These are phyloP conservation scores for Alternaria alternata DNA, from an alignment of 2,329 filamentous ascomycete genomes.

Conservation along the genomic window DNA sequence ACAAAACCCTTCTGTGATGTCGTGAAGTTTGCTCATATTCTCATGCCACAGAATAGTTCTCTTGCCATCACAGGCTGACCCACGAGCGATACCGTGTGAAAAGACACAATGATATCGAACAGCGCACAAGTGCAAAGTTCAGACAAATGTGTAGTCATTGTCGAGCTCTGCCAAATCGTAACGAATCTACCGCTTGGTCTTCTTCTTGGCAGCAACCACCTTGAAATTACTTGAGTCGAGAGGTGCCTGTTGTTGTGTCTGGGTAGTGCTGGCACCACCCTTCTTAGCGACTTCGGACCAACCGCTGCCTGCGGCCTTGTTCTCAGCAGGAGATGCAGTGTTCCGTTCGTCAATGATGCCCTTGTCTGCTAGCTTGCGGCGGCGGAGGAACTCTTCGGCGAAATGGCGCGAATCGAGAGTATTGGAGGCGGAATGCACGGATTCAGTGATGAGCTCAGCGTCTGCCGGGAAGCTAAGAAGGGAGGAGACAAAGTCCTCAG, in stretches of 20 bases:
- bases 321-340: constrained; percentile 60
- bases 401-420: constrained; percentile 94
- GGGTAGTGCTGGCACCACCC: constrained; percentile 67
- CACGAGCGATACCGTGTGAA: background rate
- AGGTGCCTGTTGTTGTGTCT: constrained; percentile 47
- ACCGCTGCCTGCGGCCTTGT: constrained; percentile 65
- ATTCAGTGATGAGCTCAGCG: constrained; percentile 83
- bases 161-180: background rate
- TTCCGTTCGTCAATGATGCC: constrained; percentile 79
- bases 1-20: background rate
- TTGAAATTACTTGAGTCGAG: constrained; percentile 75
- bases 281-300: constrained; percentile 99
- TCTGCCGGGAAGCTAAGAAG: constrained; percentile 81
- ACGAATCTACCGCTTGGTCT: constrained; percentile 62
- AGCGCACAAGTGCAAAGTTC: background rate
- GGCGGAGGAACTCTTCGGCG: constrained; percentile 90
- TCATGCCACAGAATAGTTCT: background rate
- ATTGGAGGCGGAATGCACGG: constrained; percentile 83
- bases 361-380: constrained; percentile 91
- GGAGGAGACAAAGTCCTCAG: constrained; percentile 80
- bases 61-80: background rate
- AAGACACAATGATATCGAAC: background rate
- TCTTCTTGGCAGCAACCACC: constrained; percentile 92
- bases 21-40: background rate
- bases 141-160: background rate